Percentiles rank a stretch among this genome's conserved stretches.
Conservation (phyloP, 371 early-diverging fungal species). For the Mucor mucedo region DNA sequence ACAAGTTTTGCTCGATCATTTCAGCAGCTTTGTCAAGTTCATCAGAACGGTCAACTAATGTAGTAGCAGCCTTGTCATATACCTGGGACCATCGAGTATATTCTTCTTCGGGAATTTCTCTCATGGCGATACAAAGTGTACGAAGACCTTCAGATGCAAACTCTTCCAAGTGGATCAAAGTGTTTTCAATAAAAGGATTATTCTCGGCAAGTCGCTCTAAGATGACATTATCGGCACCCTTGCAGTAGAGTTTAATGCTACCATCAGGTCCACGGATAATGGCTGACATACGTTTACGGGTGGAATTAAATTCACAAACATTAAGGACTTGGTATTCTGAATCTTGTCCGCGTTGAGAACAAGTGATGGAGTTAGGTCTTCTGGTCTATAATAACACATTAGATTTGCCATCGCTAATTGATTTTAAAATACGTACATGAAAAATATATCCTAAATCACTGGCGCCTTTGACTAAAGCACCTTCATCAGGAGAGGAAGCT, state of each 20-base stretch:
- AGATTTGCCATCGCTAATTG: not conserved
- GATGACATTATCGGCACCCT: conserved; percentile 99
- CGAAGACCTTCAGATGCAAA: conserved; percentile 92
- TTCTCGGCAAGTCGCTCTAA: conserved; percentile 85
- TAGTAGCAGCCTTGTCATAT: conserved; percentile 89
- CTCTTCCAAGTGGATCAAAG: conserved; percentile 80
- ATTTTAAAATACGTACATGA: conserved; percentile 35
- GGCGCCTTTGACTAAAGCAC: conserved; percentile 88
- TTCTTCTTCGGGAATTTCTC: conserved; percentile 88
- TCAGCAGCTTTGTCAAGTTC: conserved; percentile 93
- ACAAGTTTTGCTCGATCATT: conserved; percentile 91
- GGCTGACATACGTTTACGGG: conserved; percentile 97
- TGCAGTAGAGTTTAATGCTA: conserved; percentile 91
- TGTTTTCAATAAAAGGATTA: conserved; percentile 81
- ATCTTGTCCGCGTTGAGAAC: conserved; percentile 66
- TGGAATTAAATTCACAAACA: conserved; percentile 97
- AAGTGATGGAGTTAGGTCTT: conserved; percentile 86
- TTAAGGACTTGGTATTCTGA: conserved; percentile 88
- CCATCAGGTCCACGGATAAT: conserved; percentile 92
- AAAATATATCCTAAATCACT: conserved; percentile 66
- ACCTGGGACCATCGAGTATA: conserved; percentile 84
- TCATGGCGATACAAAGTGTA: conserved; percentile 93
- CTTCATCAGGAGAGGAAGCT: conserved; percentile 92
- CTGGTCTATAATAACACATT: conserved; percentile 63
- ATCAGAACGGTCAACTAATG: conserved; percentile 85